Base-by-base conservation (phyloP, 768 basidiomycete genomes). In the Chiua virens region DNA sequence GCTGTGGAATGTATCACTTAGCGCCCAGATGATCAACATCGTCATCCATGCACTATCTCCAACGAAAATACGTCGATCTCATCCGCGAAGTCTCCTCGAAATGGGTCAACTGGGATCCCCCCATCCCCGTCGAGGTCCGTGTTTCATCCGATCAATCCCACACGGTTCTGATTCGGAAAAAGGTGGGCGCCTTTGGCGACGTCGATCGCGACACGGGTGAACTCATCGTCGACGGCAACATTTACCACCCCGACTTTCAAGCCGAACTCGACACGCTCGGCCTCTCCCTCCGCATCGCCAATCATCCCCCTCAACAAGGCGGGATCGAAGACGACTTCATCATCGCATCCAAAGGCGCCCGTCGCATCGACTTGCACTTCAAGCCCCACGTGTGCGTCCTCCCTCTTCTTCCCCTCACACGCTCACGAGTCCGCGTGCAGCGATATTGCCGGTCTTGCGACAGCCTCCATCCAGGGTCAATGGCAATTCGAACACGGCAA, bases 91-190 rank as follows among this genome's bases (percentile, higher is more conserved):
- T 45, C 5, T 65, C 69, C 23, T 67, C 70, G 5, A 73, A 72
- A 54, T 74, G 71, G 72, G 70, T 59, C 40, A 73, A 66, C 50
- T 74, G 69, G 70, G 69, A 73, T 13, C 73, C 72, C 0, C 68
- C 69, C 36, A 62, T 61, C 39, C 60, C 59, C 9, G 54, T 74
- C 36, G 53, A 65, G 60, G 72, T 71, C 17, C 43, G 61, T 38
- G 25, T 47, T 30, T 43, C 50, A 23, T 18, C 25, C 32, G n/a
- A n/a, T n/a, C n/a, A n/a, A 4, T n/a, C 17, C 7, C 5, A 8
- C 28, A n/a, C 32, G 50, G 6, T 20, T 17, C 14, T 8, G 14
- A 17, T 22, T 15, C 7, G 13, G 14, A 14, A 34, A 3, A 47
- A 72, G 73, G 72, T 73, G 2, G 72, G 72, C 3, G 57, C 69